phyloP scores from a whole-genome alignment of 2,329 filamentous ascomycete genomes.

The Colletotrichum higginsianum region DNA sequence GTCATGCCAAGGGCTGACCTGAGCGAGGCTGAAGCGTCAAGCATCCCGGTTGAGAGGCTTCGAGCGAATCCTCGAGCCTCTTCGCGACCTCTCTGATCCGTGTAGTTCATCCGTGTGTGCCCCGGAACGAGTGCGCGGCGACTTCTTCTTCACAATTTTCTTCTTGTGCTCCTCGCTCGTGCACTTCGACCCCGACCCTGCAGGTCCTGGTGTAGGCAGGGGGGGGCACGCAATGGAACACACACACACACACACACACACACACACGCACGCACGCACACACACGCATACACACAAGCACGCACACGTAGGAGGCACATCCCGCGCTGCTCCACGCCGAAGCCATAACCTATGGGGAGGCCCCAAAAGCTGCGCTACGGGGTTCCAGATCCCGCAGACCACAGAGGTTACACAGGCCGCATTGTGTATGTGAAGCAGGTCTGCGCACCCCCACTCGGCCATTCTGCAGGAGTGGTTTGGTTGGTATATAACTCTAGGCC shows the following conservation, averaged over 20 bases:
- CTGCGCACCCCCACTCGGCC: neutral
- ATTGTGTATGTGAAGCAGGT: neutral
- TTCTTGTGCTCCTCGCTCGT: no score
- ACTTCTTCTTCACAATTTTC: neutral
- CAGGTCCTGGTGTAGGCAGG: slow-evolving; percentile 13
- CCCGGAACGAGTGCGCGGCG: fast-evolving
- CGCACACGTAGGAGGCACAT: neutral
- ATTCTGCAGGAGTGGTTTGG: neutral
- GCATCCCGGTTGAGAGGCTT: neutral
- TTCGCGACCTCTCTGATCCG: neutral
- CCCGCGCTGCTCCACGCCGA: neutral
- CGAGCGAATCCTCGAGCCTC: neutral
- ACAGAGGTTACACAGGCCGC: slow-evolving; percentile 16
- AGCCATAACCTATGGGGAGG: neutral
- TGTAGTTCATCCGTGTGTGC: neutral
- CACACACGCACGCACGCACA: slow-evolving; percentile 1
- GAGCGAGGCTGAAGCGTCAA: neutral
- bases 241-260: neutral
- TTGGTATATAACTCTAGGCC: slow-evolving; percentile 33
- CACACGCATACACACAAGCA: neutral
- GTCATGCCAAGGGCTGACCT: neutral
- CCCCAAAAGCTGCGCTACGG: neutral
- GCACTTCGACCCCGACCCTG: neutral
- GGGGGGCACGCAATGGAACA: slow-evolving; percentile 18
- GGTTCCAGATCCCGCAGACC: slow-evolving; percentile 13